Evolutionary conservation across 2,329 filamentous ascomycete genomes (phyloP).

Genomic region (Ascochyta pisi): DNA sequence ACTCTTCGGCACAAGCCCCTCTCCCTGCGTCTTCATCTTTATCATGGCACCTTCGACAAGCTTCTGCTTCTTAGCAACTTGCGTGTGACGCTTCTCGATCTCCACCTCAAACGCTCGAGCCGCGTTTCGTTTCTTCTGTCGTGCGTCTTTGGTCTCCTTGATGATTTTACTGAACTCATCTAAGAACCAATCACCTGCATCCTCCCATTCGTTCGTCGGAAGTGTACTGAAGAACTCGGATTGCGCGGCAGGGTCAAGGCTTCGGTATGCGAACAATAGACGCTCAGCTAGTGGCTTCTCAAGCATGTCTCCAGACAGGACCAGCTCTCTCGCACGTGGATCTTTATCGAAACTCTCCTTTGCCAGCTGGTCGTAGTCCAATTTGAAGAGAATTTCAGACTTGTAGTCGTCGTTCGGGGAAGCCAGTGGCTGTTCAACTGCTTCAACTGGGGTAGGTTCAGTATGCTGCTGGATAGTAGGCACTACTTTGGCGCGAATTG

Average conservation of each 20-base stretch:
- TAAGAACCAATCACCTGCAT: conserved; percentile 67
- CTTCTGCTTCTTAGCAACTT: conserved; percentile 57
- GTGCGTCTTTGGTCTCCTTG: conserved; percentile 58
- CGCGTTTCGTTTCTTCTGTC: conserved; percentile 61
- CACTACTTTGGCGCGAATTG: conserved; percentile 8
- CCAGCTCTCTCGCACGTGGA: conserved; percentile 27
- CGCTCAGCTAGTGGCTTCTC: conserved; percentile 40
- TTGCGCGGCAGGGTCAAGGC: conserved; percentile 48
- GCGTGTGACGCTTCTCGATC: conserved; percentile 60
- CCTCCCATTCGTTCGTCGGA: conserved; percentile 64
- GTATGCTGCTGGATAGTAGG: conserved; percentile 13
- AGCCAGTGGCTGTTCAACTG: conserved; percentile 11
- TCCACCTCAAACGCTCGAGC: conserved; percentile 63
- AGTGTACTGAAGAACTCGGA: conserved; percentile 60
- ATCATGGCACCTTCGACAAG: conserved; percentile 58
- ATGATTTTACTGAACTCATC: conserved; percentile 61
- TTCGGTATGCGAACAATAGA: conserved; percentile 33
- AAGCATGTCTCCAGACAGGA: conserved; percentile 34
- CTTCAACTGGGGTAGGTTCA: conserved; percentile 17
- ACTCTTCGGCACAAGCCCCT: conserved; percentile 57
- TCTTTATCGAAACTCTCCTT: conserved; percentile 57
- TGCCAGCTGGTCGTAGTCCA: conserved; percentile 58
- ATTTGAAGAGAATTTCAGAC: conserved; percentile 51
- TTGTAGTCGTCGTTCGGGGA: conserved; percentile 54
- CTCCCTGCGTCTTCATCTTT: conserved; percentile 63